Evolutionary conservation across 78 protist genomes (phyloP), one percentile per base, ranked within the genome.

Genomic region (Dictyostelium capitatum): DNA sequence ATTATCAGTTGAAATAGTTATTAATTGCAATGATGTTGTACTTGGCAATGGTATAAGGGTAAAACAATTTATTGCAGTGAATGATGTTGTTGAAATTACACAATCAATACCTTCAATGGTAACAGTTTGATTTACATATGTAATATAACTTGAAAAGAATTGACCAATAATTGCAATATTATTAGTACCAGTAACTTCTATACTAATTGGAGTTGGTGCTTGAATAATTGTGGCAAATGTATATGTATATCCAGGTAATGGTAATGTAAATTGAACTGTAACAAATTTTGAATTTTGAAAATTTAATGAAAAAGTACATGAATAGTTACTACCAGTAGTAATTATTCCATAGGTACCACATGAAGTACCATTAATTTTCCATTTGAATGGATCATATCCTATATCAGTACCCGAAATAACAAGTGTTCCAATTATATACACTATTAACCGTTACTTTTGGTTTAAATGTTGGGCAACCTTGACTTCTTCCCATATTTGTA

Each of bases 111-210:
- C 75, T 67, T 43, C 75, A 12, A 67, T 37, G 4, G 37, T 28
- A 15, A 67, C 48, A 12, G 15, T 67, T 67, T 67, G 75, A 15
- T 12, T 6, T 67, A 17, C 14, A 32, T 67, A 15, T 5, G 46
- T 43, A 17, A 32, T 32, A 67, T 67, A 67, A 32, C 75, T 67
- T 67, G 75, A 67, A 32, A 67, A 67, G 17, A 67, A 67, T 1
- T 43, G 28, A 15, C 75, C 75, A 15, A 37, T 30, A 62, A 62
- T 62, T 62, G 37, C 11, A 4, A 62, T 25, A n/a, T n/a, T 19
- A 25, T 62, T 17, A 23, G 23, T 62, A 37, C 43, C 43, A 3
- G 28, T 62, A 25, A 62, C 70, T 25, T 62, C 23, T 25, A 62
- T 32, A 10, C 70, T 10, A 25, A 37, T 62, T 62, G 70, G 70